Percentiles rank a stretch among this genome's conserved stretches.
These are phyloP conservation scores for Pisolithus orientalis DNA, from an alignment of 768 basidiomycete genomes.

Conservation along the genomic window DNA sequence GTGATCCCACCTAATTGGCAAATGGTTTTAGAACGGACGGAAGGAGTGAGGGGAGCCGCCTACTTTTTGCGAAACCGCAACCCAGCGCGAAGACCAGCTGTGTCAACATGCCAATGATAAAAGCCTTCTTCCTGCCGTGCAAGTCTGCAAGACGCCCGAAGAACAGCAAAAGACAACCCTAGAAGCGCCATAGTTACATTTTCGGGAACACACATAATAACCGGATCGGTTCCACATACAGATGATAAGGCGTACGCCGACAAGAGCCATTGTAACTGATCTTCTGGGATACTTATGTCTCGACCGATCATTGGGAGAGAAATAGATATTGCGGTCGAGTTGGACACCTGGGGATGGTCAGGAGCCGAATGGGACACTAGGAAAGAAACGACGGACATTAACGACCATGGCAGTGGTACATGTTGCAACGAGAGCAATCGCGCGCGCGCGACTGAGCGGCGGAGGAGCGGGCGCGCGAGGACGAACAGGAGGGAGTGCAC, in stretches of 20 bases:
- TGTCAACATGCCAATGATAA: conserved; percentile 51
- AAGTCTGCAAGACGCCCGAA: conserved; percentile 78
- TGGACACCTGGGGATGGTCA: conserved; percentile 20
- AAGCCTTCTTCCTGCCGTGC: conserved; percentile 67
- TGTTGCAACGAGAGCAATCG: conserved; percentile 28
- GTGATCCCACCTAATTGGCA: conserved; percentile 45
- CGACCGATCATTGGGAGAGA: conserved; percentile 46
- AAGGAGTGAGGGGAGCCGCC: conserved; percentile 1
- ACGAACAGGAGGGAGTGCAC: too few species aligned
- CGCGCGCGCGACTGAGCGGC: conserved; percentile 19
- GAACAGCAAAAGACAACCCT: conserved; percentile 76
- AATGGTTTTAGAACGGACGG: not conserved
- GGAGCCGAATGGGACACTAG: not conserved
- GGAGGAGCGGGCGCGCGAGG: not conserved
- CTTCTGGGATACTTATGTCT: conserved; percentile 42
- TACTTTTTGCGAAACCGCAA: conserved; percentile 58
- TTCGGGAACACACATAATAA: not conserved
- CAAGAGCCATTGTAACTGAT: conserved; percentile 58
- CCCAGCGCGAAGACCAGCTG: conserved; percentile 55
- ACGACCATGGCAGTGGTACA: conserved; percentile 36
- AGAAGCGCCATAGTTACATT: conserved; percentile 2
- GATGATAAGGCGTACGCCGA: conserved; percentile 66
- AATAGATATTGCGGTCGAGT: conserved; percentile 41
- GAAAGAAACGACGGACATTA: conserved; percentile 21
- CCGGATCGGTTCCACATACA: conserved; percentile 32